These are phyloP conservation scores for Didymosphaeria variabile DNA, from an alignment of 2,329 filamentous ascomycete species.

Conservation along the genomic window DNA sequence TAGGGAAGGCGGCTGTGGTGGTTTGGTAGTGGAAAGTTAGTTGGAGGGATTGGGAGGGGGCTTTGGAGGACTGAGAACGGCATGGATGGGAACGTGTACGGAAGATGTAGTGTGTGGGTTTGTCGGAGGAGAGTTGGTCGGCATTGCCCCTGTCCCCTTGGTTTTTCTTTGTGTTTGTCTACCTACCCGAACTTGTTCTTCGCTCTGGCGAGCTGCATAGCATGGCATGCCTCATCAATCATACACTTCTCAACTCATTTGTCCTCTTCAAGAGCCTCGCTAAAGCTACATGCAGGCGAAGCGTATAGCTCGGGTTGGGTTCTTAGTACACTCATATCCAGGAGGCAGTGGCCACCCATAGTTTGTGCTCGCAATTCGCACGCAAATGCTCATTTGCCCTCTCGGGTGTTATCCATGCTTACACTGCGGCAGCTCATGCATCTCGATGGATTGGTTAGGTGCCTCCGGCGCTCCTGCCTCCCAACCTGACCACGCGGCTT, in stretches of 20 bases:
- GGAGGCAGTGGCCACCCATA: not conserved
- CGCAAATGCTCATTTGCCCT: not conserved
- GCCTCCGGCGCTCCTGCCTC: not conserved
- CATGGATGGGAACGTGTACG: conserved; percentile 28
- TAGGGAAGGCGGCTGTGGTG: conserved; percentile 44
- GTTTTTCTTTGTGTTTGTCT: conserved; percentile 24
- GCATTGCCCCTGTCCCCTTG: conserved; percentile 27
- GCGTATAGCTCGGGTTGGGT: not conserved
- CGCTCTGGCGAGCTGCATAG: conserved; percentile 27
- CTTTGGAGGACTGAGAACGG: conserved; percentile 33
- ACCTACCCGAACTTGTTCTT: conserved; percentile 22
- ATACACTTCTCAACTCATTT: conserved; percentile 18
- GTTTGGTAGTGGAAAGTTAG: conserved; percentile 38
- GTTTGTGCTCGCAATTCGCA: not conserved
- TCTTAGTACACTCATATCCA: not conserved
- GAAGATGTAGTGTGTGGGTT: conserved; percentile 30
- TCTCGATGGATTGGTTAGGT: not conserved
- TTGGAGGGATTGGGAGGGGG: conserved; percentile 34
- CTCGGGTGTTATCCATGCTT: not conserved
- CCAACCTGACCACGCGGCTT: not conserved
- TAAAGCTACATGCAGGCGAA: not conserved
- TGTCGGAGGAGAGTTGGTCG: conserved; percentile 40
- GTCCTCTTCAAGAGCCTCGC: not conserved
- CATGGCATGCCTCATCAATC: conserved; percentile 29
- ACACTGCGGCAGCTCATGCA: not conserved